Evolutionary conservation across 2,329 filamentous ascomycete species (phyloP).

Genomic region (Pseudodiploospora longispora): DNA sequence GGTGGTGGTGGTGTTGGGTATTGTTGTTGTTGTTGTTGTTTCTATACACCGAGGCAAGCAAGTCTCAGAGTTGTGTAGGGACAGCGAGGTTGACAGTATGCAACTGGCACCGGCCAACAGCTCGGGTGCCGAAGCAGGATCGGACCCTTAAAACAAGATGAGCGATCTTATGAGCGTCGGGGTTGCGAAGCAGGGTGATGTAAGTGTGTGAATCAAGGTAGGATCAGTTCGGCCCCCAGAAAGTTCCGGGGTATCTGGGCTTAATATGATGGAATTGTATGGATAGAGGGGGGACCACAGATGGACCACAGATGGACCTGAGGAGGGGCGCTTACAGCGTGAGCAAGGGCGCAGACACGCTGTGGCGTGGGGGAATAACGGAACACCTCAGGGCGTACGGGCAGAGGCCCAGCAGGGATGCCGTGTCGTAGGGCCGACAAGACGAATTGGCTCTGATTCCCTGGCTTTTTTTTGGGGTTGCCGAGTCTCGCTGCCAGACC

Average conservation of each 20-base stretch:
- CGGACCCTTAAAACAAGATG: too few species aligned
- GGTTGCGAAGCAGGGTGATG: not conserved
- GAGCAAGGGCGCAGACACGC: not conserved
- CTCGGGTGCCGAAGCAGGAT: too few species aligned
- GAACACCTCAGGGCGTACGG: constrained; percentile 7
- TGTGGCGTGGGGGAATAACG: not conserved
- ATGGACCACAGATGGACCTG: not conserved
- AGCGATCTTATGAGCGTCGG: not conserved
- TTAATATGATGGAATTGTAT: too few species aligned
- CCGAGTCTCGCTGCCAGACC: not conserved
- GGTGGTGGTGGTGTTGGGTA: too few species aligned
- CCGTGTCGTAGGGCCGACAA: constrained; percentile 15
- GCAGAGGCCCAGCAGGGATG: constrained; percentile 9
- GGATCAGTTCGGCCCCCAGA: too few species aligned
- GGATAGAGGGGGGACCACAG: not conserved
- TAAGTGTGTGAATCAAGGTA: not conserved
- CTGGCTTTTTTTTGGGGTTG: not conserved
- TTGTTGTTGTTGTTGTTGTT: too few species aligned
- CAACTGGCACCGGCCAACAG: too few species aligned
- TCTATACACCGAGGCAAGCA: too few species aligned
- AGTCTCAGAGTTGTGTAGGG: too few species aligned
- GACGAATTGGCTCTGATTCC: constrained; percentile 15
- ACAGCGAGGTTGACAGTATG: too few species aligned
- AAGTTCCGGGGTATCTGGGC: too few species aligned
- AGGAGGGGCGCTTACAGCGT: constrained; percentile 8